Evolutionary conservation across 1,139 yeast genomes (phyloP).

Genomic region (Blastobotrys indianensis): DNA sequence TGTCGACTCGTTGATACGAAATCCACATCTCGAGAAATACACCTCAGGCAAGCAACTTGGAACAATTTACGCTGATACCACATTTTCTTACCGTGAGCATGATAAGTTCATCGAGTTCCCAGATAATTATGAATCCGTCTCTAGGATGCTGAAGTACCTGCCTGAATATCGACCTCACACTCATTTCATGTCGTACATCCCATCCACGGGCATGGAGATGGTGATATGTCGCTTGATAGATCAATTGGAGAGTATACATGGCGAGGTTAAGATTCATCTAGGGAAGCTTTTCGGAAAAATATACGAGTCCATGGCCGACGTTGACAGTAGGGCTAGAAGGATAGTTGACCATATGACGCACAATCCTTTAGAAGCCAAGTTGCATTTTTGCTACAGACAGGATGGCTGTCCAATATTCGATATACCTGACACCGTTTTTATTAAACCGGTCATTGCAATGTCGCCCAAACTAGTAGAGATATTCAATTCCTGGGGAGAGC

Average conservation of each 20-base stretch:
- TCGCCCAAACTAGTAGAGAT: neutral
- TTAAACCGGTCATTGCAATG: neutral
- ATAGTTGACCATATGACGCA: neutral
- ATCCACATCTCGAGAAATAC: conserved; percentile 43
- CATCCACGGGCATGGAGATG: conserved; percentile 4
- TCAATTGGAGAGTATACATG: conserved; percentile 1
- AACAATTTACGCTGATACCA: conserved; percentile 52
- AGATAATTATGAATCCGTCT: neutral
- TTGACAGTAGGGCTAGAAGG: neutral
- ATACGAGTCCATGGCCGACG: conserved; percentile 15
- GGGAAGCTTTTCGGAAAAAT: conserved; percentile 29
- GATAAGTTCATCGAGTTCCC: neutral
- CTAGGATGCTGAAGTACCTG: neutral
- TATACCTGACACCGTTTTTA: conserved; percentile 24
- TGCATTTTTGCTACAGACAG: conserved; percentile 3
- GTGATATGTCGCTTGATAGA: neutral
- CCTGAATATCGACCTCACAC: neutral
- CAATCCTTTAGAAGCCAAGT: neutral
- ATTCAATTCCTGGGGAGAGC: neutral
- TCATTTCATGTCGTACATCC: neutral
- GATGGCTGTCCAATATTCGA: neutral
- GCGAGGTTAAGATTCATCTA: conserved; percentile 34
- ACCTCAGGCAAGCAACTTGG: conserved; percentile 36
- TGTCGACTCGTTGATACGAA: conserved; percentile 37
- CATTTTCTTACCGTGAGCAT: conserved; percentile 42